Conservation (phyloP, 1,139 yeast species). For the Sugiyamaella grinbergsii region DNA sequence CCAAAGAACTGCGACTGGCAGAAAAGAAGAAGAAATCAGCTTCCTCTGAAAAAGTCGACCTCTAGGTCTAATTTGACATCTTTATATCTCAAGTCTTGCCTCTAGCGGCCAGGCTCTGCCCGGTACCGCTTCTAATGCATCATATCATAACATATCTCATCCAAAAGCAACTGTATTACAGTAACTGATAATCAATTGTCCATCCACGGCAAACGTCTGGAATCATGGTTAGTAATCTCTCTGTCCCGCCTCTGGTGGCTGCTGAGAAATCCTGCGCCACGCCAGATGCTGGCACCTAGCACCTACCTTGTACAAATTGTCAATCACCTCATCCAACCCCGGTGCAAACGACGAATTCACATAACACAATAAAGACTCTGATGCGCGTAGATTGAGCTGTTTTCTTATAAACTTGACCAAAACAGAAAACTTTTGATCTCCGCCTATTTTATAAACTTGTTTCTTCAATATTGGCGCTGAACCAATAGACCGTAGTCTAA, state of each 20-base stretch:
- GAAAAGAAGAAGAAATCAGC: conserved; percentile 20
- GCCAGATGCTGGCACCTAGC: neutral
- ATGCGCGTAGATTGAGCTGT: conserved; percentile 38
- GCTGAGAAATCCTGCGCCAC: no score
- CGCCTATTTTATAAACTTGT: conserved; percentile 42
- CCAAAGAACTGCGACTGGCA: neutral
- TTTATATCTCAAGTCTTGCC: no score
- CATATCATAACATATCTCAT: conserved; percentile 23
- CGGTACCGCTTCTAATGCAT: neutral
- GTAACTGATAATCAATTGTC: conserved; percentile 42
- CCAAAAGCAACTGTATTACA: conserved; percentile 48
- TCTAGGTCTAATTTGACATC: neutral
- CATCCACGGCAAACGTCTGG: conserved; percentile 41
- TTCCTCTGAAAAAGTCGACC: conserved; percentile 13
- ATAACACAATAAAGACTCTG: conserved; percentile 44
- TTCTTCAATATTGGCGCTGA: conserved; percentile 44
- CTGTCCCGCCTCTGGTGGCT: neutral
- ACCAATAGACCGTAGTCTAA: conserved; percentile 45
- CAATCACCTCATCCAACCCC: conserved; percentile 42
- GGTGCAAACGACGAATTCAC: conserved; percentile 47
- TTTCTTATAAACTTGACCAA: conserved; percentile 43
- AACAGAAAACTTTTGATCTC: conserved; percentile 42
- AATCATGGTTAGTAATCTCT: conserved; percentile 9
- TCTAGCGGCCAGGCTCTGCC: conserved; percentile 2
- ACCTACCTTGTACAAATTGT: conserved; percentile 36